Evolutionary conservation across 495 filamentous ascomycete species (phyloP), one percentile per base, ranked within the genome.

Genomic region (Friedmanniomyces simplex): DNA sequence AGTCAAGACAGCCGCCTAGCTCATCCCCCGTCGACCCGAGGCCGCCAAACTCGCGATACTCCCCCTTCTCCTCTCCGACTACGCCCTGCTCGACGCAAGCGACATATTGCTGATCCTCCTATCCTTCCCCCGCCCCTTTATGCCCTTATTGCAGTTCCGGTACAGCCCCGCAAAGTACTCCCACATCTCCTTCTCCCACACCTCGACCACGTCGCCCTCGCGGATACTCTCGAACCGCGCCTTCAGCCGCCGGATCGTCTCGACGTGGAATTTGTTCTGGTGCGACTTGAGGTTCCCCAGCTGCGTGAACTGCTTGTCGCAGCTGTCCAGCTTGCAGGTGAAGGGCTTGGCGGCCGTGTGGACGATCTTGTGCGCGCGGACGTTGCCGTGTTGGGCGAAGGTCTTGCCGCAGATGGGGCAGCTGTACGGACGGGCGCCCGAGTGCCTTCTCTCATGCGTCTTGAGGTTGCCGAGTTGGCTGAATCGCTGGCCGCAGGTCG

Each of bases 201-300:
- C 69, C 4, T 78, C 77, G 54, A 91, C 82, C 6, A 77, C 72
- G 32, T 84, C 79, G 5, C 76, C 77, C 47, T 86, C 79, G 12
- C 72, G 70, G 50, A 88, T 73, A 55, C 75, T 75, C 2, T 83
- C 81, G 67, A 96, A 94, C 66, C 82, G 87, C 28, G 74, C 56
- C 3, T 87, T 94, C 47, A 96, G 72, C n/a, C 78, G 71, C 36
- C 78, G 77, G 26, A 97, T 76, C 1, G 87, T 85, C 8, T 78
- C 67, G 22, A 79, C 74, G 68, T 97, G 91, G 66, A 93, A 97
- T 60, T 87, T 89, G 70, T 97, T 96, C 68, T 95, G 91, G 67
- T 97, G 91, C 21, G 83, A 90, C 89, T 96, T 96, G 6, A 95
- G 75, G 63, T 95, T 96, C 0, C 91, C 91, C 2, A 91, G 77